These are phyloP conservation scores for Aspergillus arachidicola DNA, from an alignment of 2,329 filamentous ascomycete species.

Conservation along the genomic window DNA sequence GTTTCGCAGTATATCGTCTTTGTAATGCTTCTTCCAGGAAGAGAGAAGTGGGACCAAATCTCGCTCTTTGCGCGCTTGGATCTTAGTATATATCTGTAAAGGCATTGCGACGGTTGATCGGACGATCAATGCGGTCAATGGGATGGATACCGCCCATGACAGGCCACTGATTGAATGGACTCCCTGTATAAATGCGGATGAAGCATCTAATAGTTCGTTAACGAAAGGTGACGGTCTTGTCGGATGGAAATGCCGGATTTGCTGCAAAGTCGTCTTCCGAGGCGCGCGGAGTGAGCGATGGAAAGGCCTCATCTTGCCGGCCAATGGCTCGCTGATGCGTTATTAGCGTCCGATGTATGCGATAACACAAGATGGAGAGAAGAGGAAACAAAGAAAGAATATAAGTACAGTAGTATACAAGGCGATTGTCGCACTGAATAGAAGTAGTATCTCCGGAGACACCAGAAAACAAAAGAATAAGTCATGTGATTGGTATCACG, in stretches of 20 bases:
- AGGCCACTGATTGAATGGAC: conserved; percentile 55
- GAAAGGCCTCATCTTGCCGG: conserved; percentile 16
- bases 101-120: conserved; percentile 53
- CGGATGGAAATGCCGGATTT: conserved; percentile 54
- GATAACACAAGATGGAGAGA: not conserved
- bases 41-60: conserved; percentile 46
- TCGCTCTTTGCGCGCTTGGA: conserved; percentile 43
- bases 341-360: not conserved
- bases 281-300: conserved; percentile 13
- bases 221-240: conserved; percentile 47
- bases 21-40: conserved; percentile 36
- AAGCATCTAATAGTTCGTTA: conserved; percentile 46
- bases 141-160: conserved; percentile 59
- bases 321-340: not conserved
- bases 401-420: not conserved
- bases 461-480: not conserved
- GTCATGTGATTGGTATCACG: not conserved
- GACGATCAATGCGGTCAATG: conserved; percentile 56
- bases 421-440: not conserved
- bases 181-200: conserved; percentile 50
- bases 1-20: not conserved
- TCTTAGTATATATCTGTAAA: conserved; percentile 47
- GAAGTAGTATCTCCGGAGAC: not conserved
- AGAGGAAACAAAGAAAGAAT: not conserved
- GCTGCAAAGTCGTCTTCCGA: conserved; percentile 19